Evolutionary conservation across 805 yeast genomes (phyloP), one percentile per base, ranked within the genome.

Genomic region (Wickerhamiella musiphila): DNA sequence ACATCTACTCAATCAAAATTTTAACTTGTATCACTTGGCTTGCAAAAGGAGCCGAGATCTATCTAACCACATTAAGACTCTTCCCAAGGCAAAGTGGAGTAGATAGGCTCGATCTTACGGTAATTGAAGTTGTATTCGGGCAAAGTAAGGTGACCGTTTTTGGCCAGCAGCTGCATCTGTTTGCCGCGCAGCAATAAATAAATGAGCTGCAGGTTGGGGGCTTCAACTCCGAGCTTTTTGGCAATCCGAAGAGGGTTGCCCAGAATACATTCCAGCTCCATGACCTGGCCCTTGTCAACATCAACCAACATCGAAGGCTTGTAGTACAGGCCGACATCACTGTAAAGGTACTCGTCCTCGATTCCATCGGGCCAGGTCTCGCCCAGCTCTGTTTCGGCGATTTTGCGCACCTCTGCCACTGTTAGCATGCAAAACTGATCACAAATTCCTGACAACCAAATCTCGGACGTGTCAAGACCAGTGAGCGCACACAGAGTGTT

Each of bases 251-350:
- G 44, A 0, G 76, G 60, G 44, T 73, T 78, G 4, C 86, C 84
- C 31, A 77, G 54, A 37, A 79, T 73, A 15, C 68, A 75, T 45
- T 78, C 83, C 18, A 72, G 52, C 51, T 79, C 92, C 41, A 78
- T 65, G 29, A 71, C 70, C 46, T 76, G 73, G 17, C 72, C 70
- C 46, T 74, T 72, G 31, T 66, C 56, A 14, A 64, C 63, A 46
- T 77, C 90, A 8, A 74, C 76, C 38, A 66, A 55, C 86, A 77
- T 77, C 4, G 83, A 74, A 2, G 86, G 86, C 32, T 63, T 61
- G 48, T 67, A 77, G 53, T 63, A 67, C 22, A 56, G 59, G 8
- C 69, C 70, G 35, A 63, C 76, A 45, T 73, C 78, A 14, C 69
- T 60, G 40, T 69, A 71, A 23, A 70, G 49, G 59, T 70, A 66